Percentiles rank a stretch among this genome's conserved stretches.
Conservation (phyloP, 2,329 filamentous ascomycete genomes). For the Penicillium sclerotigenum region DNA sequence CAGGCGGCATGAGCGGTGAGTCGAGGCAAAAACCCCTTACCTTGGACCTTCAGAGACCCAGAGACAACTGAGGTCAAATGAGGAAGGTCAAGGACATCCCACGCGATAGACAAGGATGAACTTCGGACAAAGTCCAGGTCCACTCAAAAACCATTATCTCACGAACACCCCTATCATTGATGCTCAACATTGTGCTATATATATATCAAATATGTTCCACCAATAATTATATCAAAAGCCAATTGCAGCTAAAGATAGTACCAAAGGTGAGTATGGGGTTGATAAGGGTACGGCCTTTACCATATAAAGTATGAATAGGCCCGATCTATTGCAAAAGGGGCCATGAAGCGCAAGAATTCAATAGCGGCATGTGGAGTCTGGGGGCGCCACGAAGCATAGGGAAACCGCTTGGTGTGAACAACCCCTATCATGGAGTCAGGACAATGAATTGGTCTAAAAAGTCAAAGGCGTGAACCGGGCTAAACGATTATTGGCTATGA, state of each 20-base stretch:
- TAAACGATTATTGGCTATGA: slow-evolving; percentile 1
- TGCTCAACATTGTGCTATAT: neutral
- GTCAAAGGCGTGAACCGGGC: neutral
- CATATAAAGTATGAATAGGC: neutral
- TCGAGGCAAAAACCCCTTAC: neutral
- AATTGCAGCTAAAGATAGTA: slow-evolving; percentile 12
- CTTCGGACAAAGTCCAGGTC: neutral
- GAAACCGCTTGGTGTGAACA: neutral
- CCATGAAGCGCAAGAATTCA: slow-evolving; percentile 6
- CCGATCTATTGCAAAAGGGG: slow-evolving; percentile 15
- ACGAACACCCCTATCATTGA: slow-evolving; percentile 7
- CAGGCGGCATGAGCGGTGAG: neutral
- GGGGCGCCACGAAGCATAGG: slow-evolving; percentile 17
- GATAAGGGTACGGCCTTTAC: neutral
- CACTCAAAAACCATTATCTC: neutral
- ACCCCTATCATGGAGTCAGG: slow-evolving; percentile 19
- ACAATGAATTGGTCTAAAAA: neutral
- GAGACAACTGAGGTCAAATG: neutral
- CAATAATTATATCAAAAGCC: slow-evolving; percentile 11
- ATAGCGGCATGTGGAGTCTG: slow-evolving; percentile 22
- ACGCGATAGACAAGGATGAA: slow-evolving; percentile 1
- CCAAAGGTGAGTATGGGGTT: slow-evolving; percentile 5
- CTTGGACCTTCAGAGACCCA: neutral
- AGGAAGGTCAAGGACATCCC: neutral
- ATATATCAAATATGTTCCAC: slow-evolving; percentile 1